phyloP scores from a whole-genome alignment of 23 red algal genomes.

The Gracilaria gracilis region DNA sequence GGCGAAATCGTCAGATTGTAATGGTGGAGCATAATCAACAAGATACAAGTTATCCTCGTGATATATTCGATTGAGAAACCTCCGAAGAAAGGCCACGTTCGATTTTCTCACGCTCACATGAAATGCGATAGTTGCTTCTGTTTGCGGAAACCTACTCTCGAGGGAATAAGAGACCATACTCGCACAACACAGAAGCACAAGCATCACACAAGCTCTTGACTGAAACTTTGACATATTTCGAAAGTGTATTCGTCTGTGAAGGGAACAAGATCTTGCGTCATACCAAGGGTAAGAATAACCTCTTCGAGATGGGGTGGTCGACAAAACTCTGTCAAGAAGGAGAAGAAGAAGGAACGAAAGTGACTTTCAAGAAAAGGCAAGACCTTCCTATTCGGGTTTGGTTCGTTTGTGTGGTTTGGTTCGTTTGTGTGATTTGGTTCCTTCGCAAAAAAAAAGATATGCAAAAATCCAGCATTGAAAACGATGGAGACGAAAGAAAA shows the following conservation, averaged over 20 bases:
- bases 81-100: conserved; percentile 9
- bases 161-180: background rate
- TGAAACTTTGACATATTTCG: background rate
- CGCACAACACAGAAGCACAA: background rate
- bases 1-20: background rate
- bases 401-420: too few relatives aligned
- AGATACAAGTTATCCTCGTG: conserved; percentile 57
- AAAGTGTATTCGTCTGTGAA: background rate
- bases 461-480: too few relatives aligned
- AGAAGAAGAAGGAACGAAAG: too few relatives aligned
- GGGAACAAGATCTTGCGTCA: background rate
- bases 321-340: too few relatives aligned
- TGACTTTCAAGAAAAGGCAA: too few relatives aligned
- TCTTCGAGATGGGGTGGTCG: too few relatives aligned
- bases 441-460: too few relatives aligned
- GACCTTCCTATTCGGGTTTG: too few relatives aligned
- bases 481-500: too few relatives aligned
- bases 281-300: too few relatives aligned
- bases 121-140: conserved; percentile 59
- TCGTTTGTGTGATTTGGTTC: too few relatives aligned
- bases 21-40: conserved; percentile 29
- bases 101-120: conserved; percentile 51
- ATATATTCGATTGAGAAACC: conserved; percentile 61
- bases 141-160: background rate
- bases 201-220: background rate